A percentile compares a stretch with the other conserved stretches of the same genome.
These are phyloP conservation scores for Saccharomyces hybrid DNA, from an alignment of 1,139 yeast species.

Conservation along the genomic window DNA sequence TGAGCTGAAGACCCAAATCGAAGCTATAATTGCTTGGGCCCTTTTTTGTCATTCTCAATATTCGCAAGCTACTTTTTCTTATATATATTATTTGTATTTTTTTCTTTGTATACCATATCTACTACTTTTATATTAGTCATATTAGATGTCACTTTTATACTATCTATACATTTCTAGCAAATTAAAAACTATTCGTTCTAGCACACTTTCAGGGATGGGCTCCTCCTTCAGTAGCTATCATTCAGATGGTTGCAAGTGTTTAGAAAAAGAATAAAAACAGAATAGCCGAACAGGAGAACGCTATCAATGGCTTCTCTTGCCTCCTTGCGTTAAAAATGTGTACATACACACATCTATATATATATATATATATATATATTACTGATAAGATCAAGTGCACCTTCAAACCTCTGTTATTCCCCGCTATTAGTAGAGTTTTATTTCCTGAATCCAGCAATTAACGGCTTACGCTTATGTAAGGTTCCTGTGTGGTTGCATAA, in stretches of 20 bases:
- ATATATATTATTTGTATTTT: background rate
- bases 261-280: background rate
- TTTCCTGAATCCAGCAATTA: background rate
- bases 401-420: background rate
- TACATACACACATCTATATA: background rate
- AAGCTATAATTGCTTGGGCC: background rate
- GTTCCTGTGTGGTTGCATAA: background rate
- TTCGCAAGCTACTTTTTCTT: background rate
- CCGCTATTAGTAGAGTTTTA: background rate
- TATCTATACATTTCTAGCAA: background rate
- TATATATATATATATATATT: background rate
- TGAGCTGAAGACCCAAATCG: background rate
- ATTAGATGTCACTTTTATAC: background rate
- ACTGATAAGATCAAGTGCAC: background rate
- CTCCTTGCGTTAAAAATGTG: background rate
- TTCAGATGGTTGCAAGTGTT: background rate
- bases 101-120: background rate
- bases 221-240: background rate
- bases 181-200: background rate
- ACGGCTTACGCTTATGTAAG: background rate
- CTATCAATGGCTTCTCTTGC: background rate
- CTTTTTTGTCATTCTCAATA: background rate
- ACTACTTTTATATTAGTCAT: background rate
- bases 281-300: background rate
- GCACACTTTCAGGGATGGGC: background rate